Base-by-base conservation (phyloP, 2,329 filamentous ascomycete genomes). In the Verticillium nonalfalfae region DNA sequence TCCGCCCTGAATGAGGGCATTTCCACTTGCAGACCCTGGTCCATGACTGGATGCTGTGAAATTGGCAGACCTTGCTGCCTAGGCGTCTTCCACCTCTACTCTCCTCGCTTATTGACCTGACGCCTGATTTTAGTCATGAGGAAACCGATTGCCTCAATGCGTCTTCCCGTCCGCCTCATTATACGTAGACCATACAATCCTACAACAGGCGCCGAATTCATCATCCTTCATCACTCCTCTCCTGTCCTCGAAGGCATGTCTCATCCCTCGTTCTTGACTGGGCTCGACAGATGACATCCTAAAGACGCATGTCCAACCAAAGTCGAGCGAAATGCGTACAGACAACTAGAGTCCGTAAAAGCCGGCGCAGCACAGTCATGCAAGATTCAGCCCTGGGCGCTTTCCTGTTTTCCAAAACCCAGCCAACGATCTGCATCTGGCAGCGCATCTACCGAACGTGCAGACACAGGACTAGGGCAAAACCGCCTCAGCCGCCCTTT, bases 401-500 rank as follows among this genome's bases (percentile, higher is more conserved):
- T 31, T 31, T 34, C 55, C 11, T 52, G 18, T 26, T 52, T 52
- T 52, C 45, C 45, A 52, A 52, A 52, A 52, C 15, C 18, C 45
- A 52, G 14, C 39, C 9, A 18, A 7, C 9, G 3, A 10, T 18
- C 11, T 21, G n/a, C 45, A 18, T 52, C 45, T 52, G 45, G 45
- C 21, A 26, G n/a, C 21, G 21, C 45, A 52, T 18, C 45, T 11
- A 18, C 45, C 21, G n/a, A 52, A 52, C 45, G 45, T 18, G 18
- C 5, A 18, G 7, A 18, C 21, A 18, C 18, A 21, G 39, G 39
- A 7, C 15, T n/a, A 11, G 21, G 7, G n/a, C n/a, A 7, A 7
- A 11, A 26, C 9, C 45, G 36, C 34, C 50, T 82, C 77, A 88
- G 57, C 86, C 86, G 2, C 86, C 86, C 67, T 88, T 88, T 62